Evolutionary conservation across 129 eudicot genomes (phyloP), one percentile per base, ranked within the genome.

Genomic region (Erigeron canadensis): DNA sequence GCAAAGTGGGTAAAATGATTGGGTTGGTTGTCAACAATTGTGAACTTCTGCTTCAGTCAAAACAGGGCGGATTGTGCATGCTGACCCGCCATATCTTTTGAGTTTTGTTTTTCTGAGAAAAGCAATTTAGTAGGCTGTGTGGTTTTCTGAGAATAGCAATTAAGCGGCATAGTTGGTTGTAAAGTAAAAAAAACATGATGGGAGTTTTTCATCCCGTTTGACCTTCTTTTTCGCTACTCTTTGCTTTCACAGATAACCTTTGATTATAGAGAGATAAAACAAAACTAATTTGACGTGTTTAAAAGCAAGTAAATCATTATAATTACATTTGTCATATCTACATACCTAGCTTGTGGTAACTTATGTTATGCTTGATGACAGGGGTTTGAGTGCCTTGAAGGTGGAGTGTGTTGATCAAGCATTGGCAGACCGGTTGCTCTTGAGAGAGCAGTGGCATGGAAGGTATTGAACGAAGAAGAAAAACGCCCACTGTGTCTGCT

Each of bases 401-500:
- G 95, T 2, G 97, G 98, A 2, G 84, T 94, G n/a, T 94, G 98
- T 65, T 75, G 87, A 53, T 89, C 98, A 5, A 94, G 98, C 86
- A 94, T 94, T 96, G 91, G 98, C 2, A 78, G 98, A 48, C 97
- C 98, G 0, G 81, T 94, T 46, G 89, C 98, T 8, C 89, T 85
- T 12, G 98, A 94, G 73, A 82, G 87, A 81, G 98, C 97, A 0
- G 86, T 87, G 18, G 97, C 97, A 1, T 94, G 98, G 98, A 94
- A 94, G 59, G 97, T 94, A 47, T 45, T 87, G 82, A 84, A 87
- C 60, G 97, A 93, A 19, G 96, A 94, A 65, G 97, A n/a, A 87
- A 45, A 77, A 65, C 65, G 82, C 95, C 40, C 98, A 94, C 23
- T 89, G 98, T 80, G 77, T 93, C 62, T 87, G 95, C 85, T 94